These are phyloP conservation scores for Parasarocladium wereldwijsianum DNA, from an alignment of 2,329 filamentous ascomycete species.

Conservation along the genomic window DNA sequence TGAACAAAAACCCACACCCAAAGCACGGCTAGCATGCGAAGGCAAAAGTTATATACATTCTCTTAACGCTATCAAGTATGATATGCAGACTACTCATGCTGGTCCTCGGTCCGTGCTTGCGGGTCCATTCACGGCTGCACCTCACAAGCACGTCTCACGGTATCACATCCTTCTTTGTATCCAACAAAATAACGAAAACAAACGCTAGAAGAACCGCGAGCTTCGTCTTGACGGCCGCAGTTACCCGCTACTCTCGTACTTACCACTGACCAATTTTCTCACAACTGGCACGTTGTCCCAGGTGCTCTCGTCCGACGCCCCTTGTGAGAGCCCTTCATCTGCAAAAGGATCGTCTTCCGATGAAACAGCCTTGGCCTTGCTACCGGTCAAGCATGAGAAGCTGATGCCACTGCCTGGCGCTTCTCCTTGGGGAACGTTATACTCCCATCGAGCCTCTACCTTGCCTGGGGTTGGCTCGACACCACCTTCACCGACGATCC, in stretches of 20 bases:
- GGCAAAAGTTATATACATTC: too few relatives aligned
- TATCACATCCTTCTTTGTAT: conserved; percentile 1
- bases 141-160: too few relatives aligned
- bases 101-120: too few relatives aligned
- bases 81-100: too few relatives aligned
- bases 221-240: too few relatives aligned
- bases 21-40: too few relatives aligned
- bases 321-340: conserved; percentile 20
- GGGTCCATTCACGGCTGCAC: too few relatives aligned
- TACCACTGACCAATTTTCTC: conserved; percentile 59
- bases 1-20: too few relatives aligned
- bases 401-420: conserved; percentile 46
- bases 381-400: conserved; percentile 38
- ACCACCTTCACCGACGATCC: conserved; percentile 59
- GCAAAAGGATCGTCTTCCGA: conserved; percentile 54
- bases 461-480: conserved; percentile 57
- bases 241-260: conserved; percentile 57
- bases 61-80: too few relatives aligned
- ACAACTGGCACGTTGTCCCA: conserved; percentile 56
- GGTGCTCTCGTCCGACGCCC: conserved; percentile 13
- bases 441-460: conserved; percentile 75
- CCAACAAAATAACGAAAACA: conserved; percentile 1
- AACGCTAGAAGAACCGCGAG: too few relatives aligned
- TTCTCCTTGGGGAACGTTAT: conserved; percentile 22
- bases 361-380: conserved; percentile 37